Evolutionary conservation across 1,284 basidiomycete species (phyloP).

Genomic region (Boletellus deceptivus): DNA sequence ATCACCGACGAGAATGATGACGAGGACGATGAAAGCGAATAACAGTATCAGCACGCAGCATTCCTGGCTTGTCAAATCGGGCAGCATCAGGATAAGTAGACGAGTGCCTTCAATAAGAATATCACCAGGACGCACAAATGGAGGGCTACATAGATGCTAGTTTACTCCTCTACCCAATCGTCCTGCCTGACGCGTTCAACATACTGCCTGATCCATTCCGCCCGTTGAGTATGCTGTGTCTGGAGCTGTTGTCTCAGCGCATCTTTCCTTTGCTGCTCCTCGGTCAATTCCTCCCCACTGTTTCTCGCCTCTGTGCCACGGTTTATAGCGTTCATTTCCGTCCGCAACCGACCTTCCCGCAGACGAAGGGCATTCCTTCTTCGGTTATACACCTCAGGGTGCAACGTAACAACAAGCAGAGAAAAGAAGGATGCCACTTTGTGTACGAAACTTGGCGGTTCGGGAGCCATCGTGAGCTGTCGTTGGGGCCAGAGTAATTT

Average conservation of each 20-base stretch:
- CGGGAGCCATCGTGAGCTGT: slow-evolving; percentile 33
- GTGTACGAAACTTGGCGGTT: slow-evolving; percentile 45
- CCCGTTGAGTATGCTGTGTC: slow-evolving; percentile 49
- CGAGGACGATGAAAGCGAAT: slow-evolving; percentile 53
- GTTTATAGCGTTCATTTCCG: slow-evolving; percentile 58
- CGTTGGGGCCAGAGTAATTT: slow-evolving; percentile 42
- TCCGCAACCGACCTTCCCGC: slow-evolving; percentile 66
- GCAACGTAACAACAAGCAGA: slow-evolving; percentile 60
- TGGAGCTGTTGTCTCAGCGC: slow-evolving; percentile 39
- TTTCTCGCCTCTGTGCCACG: slow-evolving; percentile 33
- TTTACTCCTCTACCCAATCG: slow-evolving; percentile 68
- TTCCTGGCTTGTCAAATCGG: neutral
- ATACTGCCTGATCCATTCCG: slow-evolving; percentile 64
- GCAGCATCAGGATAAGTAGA: slow-evolving; percentile 1
- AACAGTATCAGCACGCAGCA: slow-evolving; percentile 1
- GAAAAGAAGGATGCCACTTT: slow-evolving; percentile 54
- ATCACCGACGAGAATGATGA: slow-evolving; percentile 70
- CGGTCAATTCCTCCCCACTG: slow-evolving; percentile 33
- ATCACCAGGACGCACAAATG: slow-evolving; percentile 6
- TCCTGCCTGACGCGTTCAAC: slow-evolving; percentile 60
- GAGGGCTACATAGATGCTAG: slow-evolving; percentile 13
- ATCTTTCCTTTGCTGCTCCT: slow-evolving; percentile 34
- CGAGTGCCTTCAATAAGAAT: neutral
- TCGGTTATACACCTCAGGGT: slow-evolving; percentile 76
- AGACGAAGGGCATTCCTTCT: slow-evolving; percentile 56